These are phyloP conservation scores for Entelexis sorbosivorans DNA, from an alignment of 1,139 yeast species.

Conservation along the genomic window DNA sequence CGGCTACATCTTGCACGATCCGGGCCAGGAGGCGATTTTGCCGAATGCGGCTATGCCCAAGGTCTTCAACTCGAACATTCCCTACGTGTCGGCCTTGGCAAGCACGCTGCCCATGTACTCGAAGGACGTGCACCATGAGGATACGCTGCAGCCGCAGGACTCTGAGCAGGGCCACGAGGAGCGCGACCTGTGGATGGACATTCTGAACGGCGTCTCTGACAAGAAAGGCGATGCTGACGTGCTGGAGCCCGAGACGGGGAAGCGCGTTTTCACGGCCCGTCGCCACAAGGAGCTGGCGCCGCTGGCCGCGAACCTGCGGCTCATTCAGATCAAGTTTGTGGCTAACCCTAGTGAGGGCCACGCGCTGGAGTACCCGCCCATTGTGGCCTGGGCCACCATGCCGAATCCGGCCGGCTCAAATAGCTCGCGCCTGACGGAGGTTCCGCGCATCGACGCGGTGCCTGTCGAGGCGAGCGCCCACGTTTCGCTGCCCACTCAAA, in stretches of 20 bases:
- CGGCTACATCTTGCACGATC: slow-evolving; percentile 28
- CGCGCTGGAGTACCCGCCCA: slow-evolving; percentile 38
- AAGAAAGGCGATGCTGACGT: background rate
- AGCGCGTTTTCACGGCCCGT: slow-evolving; percentile 12
- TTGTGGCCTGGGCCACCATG: slow-evolving; percentile 41
- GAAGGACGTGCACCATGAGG: slow-evolving; percentile 24
- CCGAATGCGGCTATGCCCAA: slow-evolving; percentile 22
- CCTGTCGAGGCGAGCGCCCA: slow-evolving; percentile 39
- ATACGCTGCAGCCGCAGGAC: background rate
- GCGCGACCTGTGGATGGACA: slow-evolving; percentile 1
- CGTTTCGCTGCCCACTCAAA: slow-evolving; percentile 36
- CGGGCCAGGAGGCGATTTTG: slow-evolving; percentile 8
- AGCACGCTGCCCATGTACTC: slow-evolving; percentile 25
- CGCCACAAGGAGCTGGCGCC: slow-evolving; percentile 25
- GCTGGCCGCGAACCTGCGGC: slow-evolving; percentile 31
- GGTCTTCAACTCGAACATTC: slow-evolving; percentile 28
- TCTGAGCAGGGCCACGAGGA: background rate
- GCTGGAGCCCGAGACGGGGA: background rate
- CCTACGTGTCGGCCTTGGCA: slow-evolving; percentile 26
- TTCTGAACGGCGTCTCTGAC: background rate
- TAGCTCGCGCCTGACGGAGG: slow-evolving; percentile 1
- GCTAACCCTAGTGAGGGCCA: slow-evolving; percentile 29
- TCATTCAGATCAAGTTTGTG: slow-evolving; percentile 40
- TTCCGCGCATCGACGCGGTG: slow-evolving; percentile 37
- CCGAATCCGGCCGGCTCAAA: background rate